Conservation (phyloP, 768 basidiomycete genomes). For the Ephemerocybe angulata region DNA sequence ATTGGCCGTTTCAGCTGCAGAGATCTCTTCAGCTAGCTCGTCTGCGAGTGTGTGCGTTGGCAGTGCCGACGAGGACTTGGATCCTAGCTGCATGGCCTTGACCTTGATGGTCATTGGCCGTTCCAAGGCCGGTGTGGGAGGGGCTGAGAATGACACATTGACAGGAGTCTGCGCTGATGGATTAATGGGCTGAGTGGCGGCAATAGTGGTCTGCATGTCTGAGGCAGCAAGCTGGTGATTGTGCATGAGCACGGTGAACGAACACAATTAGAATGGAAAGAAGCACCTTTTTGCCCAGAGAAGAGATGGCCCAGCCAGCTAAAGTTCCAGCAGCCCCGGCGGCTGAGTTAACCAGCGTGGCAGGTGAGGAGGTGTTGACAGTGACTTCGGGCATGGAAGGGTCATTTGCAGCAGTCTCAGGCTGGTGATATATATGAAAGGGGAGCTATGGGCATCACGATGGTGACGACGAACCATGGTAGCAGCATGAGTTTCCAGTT, state of each 20-base stretch:
- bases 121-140: slow-evolving; percentile 5
- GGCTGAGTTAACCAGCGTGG: slow-evolving; percentile 75
- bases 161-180: background rate
- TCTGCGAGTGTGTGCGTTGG: slow-evolving; percentile 42
- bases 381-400: slow-evolving; percentile 15
- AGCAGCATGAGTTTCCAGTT: slow-evolving; percentile 71
- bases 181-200: slow-evolving; percentile 18
- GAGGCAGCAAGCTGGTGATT: slow-evolving; percentile 56
- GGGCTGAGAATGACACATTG: slow-evolving; percentile 15
- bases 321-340: slow-evolving; percentile 89
- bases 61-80: slow-evolving; percentile 29
- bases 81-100: slow-evolving; percentile 71
- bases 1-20: slow-evolving; percentile 41
- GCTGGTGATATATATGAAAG: no score
- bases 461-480: slow-evolving; percentile 62
- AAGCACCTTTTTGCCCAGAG: slow-evolving; percentile 74
- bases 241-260: background rate
- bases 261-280: background rate
- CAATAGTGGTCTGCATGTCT: slow-evolving; percentile 70
- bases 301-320: slow-evolving; percentile 96
- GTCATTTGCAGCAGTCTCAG: slow-evolving; percentile 35
- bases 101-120: slow-evolving; percentile 29
- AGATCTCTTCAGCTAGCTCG: slow-evolving; percentile 56
- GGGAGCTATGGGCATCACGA: no score
- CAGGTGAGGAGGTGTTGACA: slow-evolving; percentile 21